Conservation (phyloP, 495 filamentous ascomycete genomes). For the Tuber aestivum region DNA sequence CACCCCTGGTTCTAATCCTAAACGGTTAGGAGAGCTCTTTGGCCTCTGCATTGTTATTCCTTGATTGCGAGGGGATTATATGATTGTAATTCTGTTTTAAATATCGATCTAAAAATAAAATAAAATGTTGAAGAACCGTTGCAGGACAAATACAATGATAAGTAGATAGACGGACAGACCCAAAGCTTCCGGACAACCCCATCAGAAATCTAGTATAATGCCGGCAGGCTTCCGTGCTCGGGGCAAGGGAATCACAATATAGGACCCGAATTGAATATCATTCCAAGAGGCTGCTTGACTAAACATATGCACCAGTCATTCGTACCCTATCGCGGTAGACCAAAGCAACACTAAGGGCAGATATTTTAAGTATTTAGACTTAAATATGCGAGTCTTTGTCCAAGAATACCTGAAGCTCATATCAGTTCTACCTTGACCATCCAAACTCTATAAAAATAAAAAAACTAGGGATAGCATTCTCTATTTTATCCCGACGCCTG, state of each 20-base stretch:
- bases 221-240: not conserved
- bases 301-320: not conserved
- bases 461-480: not conserved
- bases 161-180: no score
- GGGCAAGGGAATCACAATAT: not conserved
- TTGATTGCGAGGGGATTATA: no score
- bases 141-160: no score
- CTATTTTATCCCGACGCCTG: not conserved
- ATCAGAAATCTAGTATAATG: not conserved
- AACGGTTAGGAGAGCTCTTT: no score
- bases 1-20: no score
- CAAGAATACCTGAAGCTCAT: no score
- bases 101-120: no score
- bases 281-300: not conserved
- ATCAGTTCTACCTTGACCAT: not conserved
- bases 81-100: no score
- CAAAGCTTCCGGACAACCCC: not conserved
- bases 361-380: not conserved
- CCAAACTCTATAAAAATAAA: not conserved
- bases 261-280: not conserved
- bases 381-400: not conserved
- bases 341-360: not conserved
- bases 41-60: no score
- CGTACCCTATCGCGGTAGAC: not conserved
- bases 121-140: no score